Percentiles rank a stretch among this genome's conserved stretches.
Conservation (phyloP, 2,329 filamentous ascomycete genomes). For the Arthroderma sp. region DNA sequence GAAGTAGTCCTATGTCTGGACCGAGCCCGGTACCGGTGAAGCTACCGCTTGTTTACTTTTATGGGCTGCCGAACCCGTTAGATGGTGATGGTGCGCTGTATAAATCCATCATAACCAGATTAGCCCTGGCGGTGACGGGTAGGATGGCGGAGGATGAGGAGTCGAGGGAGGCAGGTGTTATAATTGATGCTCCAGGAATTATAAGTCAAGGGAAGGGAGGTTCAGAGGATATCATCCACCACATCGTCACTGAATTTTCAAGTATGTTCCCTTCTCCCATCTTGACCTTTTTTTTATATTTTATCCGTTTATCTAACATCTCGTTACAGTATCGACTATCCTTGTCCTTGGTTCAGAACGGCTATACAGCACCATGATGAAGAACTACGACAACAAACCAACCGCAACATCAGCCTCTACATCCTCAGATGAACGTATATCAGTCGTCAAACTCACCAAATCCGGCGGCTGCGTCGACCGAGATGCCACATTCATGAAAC, state of each 20-base stretch:
- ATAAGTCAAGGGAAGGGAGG: conserved; percentile 50
- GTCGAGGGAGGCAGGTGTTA: conserved; percentile 59
- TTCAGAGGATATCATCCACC: conserved; percentile 63
- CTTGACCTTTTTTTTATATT: neutral
- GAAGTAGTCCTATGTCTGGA: conserved; percentile 78
- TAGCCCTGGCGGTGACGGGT: conserved; percentile 66
- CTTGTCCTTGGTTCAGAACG: conserved; percentile 69
- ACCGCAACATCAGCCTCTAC: conserved; percentile 32
- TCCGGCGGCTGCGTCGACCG: conserved; percentile 74
- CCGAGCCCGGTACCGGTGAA: conserved; percentile 82
- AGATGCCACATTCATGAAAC: conserved; percentile 60
- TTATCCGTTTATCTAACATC: neutral
- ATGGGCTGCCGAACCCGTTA: conserved; percentile 54
- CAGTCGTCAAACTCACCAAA: conserved; percentile 65
- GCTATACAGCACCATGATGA: conserved; percentile 60
- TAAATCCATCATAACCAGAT: conserved; percentile 57
- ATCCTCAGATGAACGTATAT: conserved; percentile 52
- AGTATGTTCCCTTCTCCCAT: conserved; percentile 32
- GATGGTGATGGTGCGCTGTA: conserved; percentile 63
- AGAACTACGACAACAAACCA: conserved; percentile 47
- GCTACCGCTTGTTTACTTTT: conserved; percentile 81
- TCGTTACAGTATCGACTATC: conserved; percentile 52
- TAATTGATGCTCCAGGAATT: conserved; percentile 71
- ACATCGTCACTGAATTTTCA: conserved; percentile 59
- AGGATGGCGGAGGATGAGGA: conserved; percentile 62